A percentile compares a stretch with the other conserved stretches of the same genome.
Evolutionary conservation across 768 basidiomycete species (phyloP).

Genomic region (Lentinus brumalis): DNA sequence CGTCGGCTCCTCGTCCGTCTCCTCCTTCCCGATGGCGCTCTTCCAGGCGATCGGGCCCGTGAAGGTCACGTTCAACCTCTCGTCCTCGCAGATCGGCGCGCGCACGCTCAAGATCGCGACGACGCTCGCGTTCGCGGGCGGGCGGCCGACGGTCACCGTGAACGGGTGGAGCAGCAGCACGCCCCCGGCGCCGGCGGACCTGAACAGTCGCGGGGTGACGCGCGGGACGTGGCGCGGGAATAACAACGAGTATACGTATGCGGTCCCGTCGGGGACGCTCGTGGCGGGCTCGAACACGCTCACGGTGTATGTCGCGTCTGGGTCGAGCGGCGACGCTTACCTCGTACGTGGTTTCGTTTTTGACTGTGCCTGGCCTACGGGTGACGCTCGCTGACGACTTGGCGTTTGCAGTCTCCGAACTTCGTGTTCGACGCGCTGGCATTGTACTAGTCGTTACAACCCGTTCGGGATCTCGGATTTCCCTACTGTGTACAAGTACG

Average conservation of each 20-base stretch:
- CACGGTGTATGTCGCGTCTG: slow-evolving; percentile 45
- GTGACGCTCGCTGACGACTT: background rate
- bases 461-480: no score
- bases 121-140: slow-evolving; percentile 49
- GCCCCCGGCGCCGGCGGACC: slow-evolving; percentile 36
- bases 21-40: slow-evolving; percentile 54
- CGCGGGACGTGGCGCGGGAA: slow-evolving; percentile 54
- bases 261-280: slow-evolving; percentile 44
- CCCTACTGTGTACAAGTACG: no score
- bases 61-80: slow-evolving; percentile 44
- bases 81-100: slow-evolving; percentile 48
- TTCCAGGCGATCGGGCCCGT: slow-evolving; percentile 51
- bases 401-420: slow-evolving; percentile 35
- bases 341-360: slow-evolving; percentile 26
- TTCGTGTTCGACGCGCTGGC: slow-evolving; percentile 39
- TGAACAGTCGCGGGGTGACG: slow-evolving; percentile 33
- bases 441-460: slow-evolving; percentile 15
- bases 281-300: slow-evolving; percentile 47
- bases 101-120: slow-evolving; percentile 49
- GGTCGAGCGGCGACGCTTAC: slow-evolving; percentile 45
- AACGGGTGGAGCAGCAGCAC: slow-evolving; percentile 46
- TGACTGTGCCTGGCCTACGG: background rate
- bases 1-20: slow-evolving; percentile 37
- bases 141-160: slow-evolving; percentile 46
- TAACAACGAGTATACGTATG: slow-evolving; percentile 47